Evolutionary conservation across 371 early-diverging fungal species (phyloP), one percentile per base, ranked within the genome.

Genomic region (Blakeslea trispora): DNA sequence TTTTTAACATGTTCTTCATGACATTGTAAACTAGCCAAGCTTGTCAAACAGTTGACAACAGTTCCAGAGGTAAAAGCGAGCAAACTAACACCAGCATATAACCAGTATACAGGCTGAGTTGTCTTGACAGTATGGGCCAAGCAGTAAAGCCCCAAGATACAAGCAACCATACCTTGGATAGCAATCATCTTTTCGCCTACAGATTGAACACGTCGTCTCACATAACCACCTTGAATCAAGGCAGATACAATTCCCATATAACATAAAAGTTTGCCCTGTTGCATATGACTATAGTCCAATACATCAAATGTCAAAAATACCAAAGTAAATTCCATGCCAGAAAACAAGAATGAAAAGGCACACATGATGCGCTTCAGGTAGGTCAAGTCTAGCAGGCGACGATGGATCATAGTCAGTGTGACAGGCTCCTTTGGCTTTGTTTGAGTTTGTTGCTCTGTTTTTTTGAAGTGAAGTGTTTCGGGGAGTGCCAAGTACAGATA

Each of bases 321-420:
- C 50, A 98, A 77, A 0, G 98, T 97, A 74, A 95, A 98, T 72
- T 98, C 98, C 93, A 98, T 94, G 7, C 98, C 99, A 4, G 93
- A 91, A 69, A 97, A 98, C 37, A 93, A 65, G 65, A 98, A 94
- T 43, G 96, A 78, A 64, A 90, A 95, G 8, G 86, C 69, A 61
- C 93, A 92, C 65, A 96, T 96, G 35, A 93, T 72, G 37, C 71
- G 57, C 17, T 87, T 87, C 18, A 96, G 83, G 0, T 71, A 64
- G 3, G 67, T 28, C 14, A 89, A 60, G 44, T 76, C 75, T 2
- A 63, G 37, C 13, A 79, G 65, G n/a, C 77, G 75, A 5, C 58
- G 37, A 0, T 53, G 69, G 8, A 52, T 52, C 14, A 53, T 59
- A 17, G 65, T 52, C 8, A 42, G 22, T 19, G 54, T 48, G 3